phyloP scores from a whole-genome alignment of 2,329 filamentous ascomycete species.

The Myriosclerotinia scirpicola region DNA sequence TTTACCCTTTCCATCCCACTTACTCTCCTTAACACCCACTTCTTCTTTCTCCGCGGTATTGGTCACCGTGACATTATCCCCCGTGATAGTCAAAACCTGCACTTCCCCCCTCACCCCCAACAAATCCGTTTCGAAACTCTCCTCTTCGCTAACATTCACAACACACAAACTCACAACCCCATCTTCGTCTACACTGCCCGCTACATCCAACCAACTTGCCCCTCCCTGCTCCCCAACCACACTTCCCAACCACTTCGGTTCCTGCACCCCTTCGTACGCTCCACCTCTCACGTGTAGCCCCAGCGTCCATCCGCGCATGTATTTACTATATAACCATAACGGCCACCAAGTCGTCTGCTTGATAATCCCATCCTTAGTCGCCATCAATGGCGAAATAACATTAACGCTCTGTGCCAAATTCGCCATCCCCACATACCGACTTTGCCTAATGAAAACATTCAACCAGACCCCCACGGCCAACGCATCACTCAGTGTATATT shows the following conservation, averaged over 20 bases:
- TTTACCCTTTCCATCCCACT: constrained; percentile 61
- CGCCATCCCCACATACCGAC: constrained; percentile 62
- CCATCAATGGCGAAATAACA: constrained; percentile 68
- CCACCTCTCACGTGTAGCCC: constrained; percentile 62
- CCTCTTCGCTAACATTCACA: constrained; percentile 67
- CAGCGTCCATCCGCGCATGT: constrained; percentile 72
- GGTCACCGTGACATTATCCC: constrained; percentile 53
- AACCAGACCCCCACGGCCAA: constrained; percentile 62
- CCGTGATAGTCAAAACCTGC: constrained; percentile 63
- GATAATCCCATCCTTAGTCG: constrained; percentile 54
- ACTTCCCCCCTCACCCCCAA: constrained; percentile 56
- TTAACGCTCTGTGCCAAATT: constrained; percentile 68
- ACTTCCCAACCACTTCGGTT: constrained; percentile 63
- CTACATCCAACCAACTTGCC: constrained; percentile 70
- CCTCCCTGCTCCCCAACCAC: constrained; percentile 55
- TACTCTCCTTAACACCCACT: constrained; percentile 59
- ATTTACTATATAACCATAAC: constrained; percentile 59
- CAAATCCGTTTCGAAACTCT: constrained; percentile 59
- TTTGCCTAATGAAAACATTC: constrained; percentile 64
- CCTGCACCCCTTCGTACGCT: constrained; percentile 66
- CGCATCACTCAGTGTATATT: constrained; percentile 63
- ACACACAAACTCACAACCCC: constrained; percentile 67
- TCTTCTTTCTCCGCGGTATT: constrained; percentile 64
- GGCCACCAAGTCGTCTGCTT: constrained; percentile 68
- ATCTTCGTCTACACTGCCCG: constrained; percentile 56